phyloP scores from a whole-genome alignment of 73 alveolate species.

The Paramecium sexaurelia region DNA sequence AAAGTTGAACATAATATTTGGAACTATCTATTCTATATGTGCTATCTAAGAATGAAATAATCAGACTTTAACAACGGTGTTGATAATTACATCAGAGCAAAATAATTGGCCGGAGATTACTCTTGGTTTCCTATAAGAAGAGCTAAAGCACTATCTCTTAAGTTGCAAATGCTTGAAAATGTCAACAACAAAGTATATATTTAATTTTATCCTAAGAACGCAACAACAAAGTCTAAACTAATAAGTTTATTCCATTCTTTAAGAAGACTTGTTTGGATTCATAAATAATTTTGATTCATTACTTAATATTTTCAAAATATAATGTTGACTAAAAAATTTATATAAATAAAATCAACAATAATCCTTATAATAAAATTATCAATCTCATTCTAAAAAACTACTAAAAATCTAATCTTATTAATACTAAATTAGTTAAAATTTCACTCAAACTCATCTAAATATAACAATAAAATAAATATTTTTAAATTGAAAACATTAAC shows the following conservation, averaged over 20 bases:
- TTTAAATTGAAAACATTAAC: too few species aligned
- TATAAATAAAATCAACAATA: too few species aligned
- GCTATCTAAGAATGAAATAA: background rate
- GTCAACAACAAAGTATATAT: background rate
- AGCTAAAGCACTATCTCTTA: constrained; percentile 22
- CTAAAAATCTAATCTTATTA: too few species aligned
- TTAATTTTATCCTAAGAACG: background rate
- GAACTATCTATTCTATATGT: constrained; percentile 27
- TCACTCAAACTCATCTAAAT: too few species aligned
- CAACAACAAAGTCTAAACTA: background rate
- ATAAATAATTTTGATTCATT: background rate
- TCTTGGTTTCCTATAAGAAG: constrained; percentile 53
- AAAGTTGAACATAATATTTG: constrained; percentile 65
- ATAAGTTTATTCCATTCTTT: background rate
- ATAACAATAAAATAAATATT: too few species aligned
- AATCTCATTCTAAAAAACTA: too few species aligned
- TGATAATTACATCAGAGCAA: background rate
- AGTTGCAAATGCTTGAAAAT: background rate
- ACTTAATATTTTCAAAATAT: background rate
- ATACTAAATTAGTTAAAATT: too few species aligned
- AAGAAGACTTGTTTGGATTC: constrained; percentile 2
- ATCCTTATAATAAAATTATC: too few species aligned
- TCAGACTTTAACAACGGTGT: background rate
- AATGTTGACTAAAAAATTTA: too few species aligned
- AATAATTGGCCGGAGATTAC: background rate